phyloP scores from a whole-genome alignment of 2,329 filamentous ascomycete genomes.

The Alternaria ethzedia region DNA sequence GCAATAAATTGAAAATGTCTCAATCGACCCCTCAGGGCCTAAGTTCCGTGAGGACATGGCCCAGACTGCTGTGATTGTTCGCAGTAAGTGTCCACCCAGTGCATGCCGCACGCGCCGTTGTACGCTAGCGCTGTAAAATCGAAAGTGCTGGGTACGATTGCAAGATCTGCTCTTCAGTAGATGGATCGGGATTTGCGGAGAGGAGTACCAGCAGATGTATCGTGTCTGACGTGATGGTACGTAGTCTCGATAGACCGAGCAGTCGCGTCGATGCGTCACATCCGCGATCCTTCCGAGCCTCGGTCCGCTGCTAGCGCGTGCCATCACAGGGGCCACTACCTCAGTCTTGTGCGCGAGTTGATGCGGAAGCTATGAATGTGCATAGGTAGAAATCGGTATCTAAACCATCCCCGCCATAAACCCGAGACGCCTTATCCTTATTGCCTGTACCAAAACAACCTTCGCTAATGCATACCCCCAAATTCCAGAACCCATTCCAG shows the following conservation, averaged over 20 bases:
- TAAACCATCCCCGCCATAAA: neutral
- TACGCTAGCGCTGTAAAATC: rapidly evolving
- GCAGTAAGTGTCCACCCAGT: neutral
- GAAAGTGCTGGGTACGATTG: neutral
- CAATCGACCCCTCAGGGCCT: too few relatives aligned
- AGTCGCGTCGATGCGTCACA: neutral
- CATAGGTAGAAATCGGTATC: neutral
- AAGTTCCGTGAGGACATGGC: neutral
- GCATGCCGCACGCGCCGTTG: neutral
- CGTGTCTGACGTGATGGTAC: neutral
- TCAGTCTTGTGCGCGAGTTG: neutral
- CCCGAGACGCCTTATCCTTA: neutral
- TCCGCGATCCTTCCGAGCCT: neutral
- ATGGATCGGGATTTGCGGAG: neutral
- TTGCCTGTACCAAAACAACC: neutral
- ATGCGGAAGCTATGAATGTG: neutral
- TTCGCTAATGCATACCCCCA: neutral
- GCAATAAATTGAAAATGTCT: neutral
- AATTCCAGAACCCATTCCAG: neutral
- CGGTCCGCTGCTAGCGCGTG: neutral
- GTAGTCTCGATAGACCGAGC: neutral
- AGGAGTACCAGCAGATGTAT: neutral
- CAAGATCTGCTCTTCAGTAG: neutral
- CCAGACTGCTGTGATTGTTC: neutral
- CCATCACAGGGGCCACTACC: neutral